These are phyloP conservation scores for Notholithocarpus densiflorus DNA, from an alignment of 306 rosid species.

Conservation along the genomic window DNA sequence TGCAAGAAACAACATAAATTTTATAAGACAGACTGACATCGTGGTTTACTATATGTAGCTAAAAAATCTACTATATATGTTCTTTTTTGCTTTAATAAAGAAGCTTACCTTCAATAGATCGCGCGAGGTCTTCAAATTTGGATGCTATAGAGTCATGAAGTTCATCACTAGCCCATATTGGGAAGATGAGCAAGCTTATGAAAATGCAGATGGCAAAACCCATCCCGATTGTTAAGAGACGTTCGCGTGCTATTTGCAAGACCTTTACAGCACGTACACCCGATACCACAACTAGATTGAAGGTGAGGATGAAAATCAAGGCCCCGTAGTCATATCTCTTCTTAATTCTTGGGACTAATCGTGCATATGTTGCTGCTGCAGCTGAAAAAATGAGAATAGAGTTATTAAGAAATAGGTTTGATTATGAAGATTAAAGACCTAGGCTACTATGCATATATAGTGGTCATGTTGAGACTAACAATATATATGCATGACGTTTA, in stretches of 20 bases:
- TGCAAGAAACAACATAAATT: constrained; percentile 9
- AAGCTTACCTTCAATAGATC: constrained; percentile 53
- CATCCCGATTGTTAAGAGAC: constrained; percentile 58
- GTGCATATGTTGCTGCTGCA: constrained; percentile 46
- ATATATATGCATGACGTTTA: too few relatives aligned
- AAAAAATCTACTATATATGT: too few relatives aligned
- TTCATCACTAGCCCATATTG: constrained; percentile 86
- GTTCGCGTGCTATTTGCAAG: constrained; percentile 56
- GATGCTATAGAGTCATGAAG: constrained; percentile 61
- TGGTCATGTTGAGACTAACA: too few relatives aligned
- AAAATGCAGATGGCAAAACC: constrained; percentile 64
- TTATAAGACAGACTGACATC: too few relatives aligned
- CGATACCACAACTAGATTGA: constrained; percentile 75
- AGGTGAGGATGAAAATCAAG: constrained; percentile 69
- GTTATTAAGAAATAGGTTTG: too few relatives aligned
- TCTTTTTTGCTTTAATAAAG: background rate
- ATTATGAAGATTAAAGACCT: too few relatives aligned
- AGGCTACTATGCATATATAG: too few relatives aligned
- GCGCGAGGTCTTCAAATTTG: constrained; percentile 54
- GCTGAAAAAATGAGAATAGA: constrained; percentile 36
- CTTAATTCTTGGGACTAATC: constrained; percentile 61
- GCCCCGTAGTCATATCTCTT: constrained; percentile 77
- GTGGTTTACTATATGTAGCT: too few relatives aligned
- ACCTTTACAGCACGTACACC: constrained; percentile 53
- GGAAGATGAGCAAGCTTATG: constrained; percentile 60